Percentiles rank a stretch among this genome's conserved stretches.
These are phyloP conservation scores for Metschnikowia noctiluminum DNA, from an alignment of 805 yeast species.

Conservation along the genomic window DNA sequence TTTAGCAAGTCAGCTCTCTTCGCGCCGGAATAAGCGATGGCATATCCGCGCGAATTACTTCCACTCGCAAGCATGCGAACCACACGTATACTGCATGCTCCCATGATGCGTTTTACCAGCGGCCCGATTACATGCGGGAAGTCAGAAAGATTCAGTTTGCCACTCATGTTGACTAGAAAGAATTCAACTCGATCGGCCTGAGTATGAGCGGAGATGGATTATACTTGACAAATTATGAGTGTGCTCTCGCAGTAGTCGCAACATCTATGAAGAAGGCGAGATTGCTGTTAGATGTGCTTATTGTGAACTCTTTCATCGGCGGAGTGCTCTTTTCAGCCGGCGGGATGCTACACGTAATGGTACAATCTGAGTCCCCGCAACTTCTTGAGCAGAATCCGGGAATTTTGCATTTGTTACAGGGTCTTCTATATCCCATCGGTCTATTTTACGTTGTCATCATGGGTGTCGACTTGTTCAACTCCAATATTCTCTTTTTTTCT, in stretches of 20 bases:
- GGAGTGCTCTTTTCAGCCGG: slow-evolving; percentile 69
- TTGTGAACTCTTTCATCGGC: slow-evolving; percentile 64
- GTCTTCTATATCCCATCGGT: slow-evolving; percentile 65
- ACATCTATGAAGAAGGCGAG: slow-evolving; percentile 82
- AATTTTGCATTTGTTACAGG: slow-evolving; percentile 52
- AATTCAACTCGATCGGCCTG: background rate
- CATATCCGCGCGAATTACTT: slow-evolving; percentile 11
- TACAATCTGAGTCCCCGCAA: slow-evolving; percentile 50
- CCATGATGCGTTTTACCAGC: background rate
- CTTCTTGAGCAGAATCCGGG: slow-evolving; percentile 47
- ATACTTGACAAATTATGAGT: slow-evolving; percentile 74
- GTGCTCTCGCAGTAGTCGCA: slow-evolving; percentile 81
- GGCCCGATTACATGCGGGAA: background rate
- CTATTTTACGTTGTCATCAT: slow-evolving; percentile 68
- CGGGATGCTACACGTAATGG: slow-evolving; percentile 62
- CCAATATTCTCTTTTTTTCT: slow-evolving; percentile 67
- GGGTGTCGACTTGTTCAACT: slow-evolving; percentile 76
- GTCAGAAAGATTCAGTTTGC: background rate
- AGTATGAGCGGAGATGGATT: slow-evolving; percentile 24
- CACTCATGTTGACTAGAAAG: background rate
- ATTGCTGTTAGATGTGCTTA: slow-evolving; percentile 54
- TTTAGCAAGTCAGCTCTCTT: slow-evolving; percentile 12
- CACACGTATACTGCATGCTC: background rate
- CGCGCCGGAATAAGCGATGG: slow-evolving; percentile 3
- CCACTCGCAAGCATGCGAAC: background rate